Conservation (phyloP, 2,329 filamentous ascomycete species). For the Dothidotthia symphoricarpi region DNA sequence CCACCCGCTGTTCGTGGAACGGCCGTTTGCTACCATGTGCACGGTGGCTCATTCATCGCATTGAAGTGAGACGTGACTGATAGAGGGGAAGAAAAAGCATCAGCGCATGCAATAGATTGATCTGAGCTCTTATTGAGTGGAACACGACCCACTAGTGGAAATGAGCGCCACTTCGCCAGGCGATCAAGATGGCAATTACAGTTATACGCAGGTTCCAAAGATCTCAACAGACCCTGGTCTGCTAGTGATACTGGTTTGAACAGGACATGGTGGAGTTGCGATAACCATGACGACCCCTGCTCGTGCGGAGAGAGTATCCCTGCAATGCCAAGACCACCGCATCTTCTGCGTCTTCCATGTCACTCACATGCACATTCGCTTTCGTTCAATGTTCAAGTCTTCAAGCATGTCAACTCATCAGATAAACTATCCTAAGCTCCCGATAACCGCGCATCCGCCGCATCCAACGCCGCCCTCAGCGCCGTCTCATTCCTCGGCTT, state of each 20-base stretch:
- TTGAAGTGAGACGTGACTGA: slow-evolving; percentile 5
- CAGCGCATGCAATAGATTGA: slow-evolving; percentile 8
- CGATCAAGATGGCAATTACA: background rate
- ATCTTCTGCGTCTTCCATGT: too few relatives aligned
- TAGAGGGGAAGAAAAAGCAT: slow-evolving; percentile 18
- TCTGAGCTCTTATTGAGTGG: background rate
- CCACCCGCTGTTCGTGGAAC: slow-evolving; percentile 25
- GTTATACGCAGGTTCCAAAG: too few relatives aligned
- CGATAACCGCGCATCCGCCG: slow-evolving; percentile 29
- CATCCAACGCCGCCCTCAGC: slow-evolving; percentile 46
- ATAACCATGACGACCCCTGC: slow-evolving; percentile 2
- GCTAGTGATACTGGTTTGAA: background rate
- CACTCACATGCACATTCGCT: too few relatives aligned
- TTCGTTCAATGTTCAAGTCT: too few relatives aligned
- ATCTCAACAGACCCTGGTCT: too few relatives aligned
- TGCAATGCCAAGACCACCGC: slow-evolving; percentile 11
- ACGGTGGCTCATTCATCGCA: slow-evolving; percentile 26
- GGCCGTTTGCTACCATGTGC: slow-evolving; percentile 25
- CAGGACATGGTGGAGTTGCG: slow-evolving; percentile 12
- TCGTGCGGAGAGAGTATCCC: slow-evolving; percentile 5
- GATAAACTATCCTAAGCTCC: too few relatives aligned
- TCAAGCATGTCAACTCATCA: too few relatives aligned
- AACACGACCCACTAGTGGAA: background rate
- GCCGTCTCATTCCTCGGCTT: slow-evolving; percentile 53
- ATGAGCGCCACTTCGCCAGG: too few relatives aligned